Evolutionary conservation across 2,329 filamentous ascomycete species (phyloP), one percentile per base, ranked within the genome.

Genomic region (Apiospora hydei): DNA sequence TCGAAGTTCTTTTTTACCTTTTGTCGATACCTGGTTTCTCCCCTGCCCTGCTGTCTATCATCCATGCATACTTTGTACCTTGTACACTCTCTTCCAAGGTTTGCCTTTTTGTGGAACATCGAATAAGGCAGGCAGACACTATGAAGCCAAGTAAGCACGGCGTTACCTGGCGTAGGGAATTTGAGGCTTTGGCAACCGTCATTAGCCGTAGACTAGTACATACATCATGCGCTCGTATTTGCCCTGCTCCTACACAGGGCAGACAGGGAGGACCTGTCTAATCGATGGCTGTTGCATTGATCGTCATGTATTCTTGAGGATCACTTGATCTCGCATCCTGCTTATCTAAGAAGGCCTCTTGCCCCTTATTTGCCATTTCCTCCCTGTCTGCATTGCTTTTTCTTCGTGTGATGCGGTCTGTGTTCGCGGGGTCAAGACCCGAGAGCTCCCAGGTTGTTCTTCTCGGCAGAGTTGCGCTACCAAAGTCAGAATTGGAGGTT

Each of bases 401-500:
- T 10, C 46, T 49, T 18, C 46, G n/a, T 10, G 38, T 61, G 18
- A 64, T 64, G 16, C 34, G 21, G 16, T 41, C 34, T 41, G 57
- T 64, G 16, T 41, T 8, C 57, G 57, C 57, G 34, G 57, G 34
- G 57, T 64, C 21, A 14, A 41, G 57, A 38, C 34, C 5, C 34
- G 5, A 38, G 34, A 30, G 26, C 26, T 30, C 41, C 57, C n/a
- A 38, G 57, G 57, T 13, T n/a, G 57, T 64, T 64, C 18, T n/a
- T 34, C 1, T 30, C 10, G 30, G 57, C 18, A 64, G 34, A 64
- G 57, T 64, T 64, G 57, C 57, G 34, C 57, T 64, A 64, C 34
- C 18, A 16, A 64, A 64, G 57, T 64, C 34, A 64, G 57, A 64
- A 14, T 64, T 7, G 57, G 34, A 64, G 57, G 21, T 41, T 64